These are phyloP conservation scores for Aspergillus brasiliensis DNA, from an alignment of 2,329 filamentous ascomycete genomes.

Conservation along the genomic window DNA sequence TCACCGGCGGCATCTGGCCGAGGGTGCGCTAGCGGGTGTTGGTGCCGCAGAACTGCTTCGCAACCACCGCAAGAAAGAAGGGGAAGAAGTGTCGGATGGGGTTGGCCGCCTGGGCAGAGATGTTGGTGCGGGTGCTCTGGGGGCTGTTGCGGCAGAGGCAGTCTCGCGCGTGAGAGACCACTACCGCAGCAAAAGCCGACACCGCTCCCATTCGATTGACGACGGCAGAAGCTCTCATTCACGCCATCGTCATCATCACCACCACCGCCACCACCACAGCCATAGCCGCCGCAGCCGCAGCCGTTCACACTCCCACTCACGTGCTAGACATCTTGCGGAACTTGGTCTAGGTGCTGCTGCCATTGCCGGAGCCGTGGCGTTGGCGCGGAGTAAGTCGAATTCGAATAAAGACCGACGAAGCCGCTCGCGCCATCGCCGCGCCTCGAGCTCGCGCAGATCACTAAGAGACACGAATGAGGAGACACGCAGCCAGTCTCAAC, in stretches of 20 bases:
- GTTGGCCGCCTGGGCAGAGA: conserved; percentile 53
- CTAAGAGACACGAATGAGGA: conserved; percentile 23
- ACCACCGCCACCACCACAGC: conserved; percentile 31
- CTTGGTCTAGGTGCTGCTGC: conserved; percentile 58
- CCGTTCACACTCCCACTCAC: conserved; percentile 52
- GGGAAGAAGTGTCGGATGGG: conserved; percentile 55
- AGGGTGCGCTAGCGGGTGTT: conserved; percentile 62
- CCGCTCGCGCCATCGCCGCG: conserved; percentile 47
- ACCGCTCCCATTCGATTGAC: conserved; percentile 45
- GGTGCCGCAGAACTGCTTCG: conserved; percentile 63
- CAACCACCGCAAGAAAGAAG: conserved; percentile 59
- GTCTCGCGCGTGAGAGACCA: conserved; percentile 54
- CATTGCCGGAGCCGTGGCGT: conserved; percentile 61
- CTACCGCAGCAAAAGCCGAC: conserved; percentile 50
- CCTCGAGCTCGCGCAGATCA: conserved; percentile 33
- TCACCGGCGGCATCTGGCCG: conserved; percentile 61
- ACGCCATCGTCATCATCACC: conserved; percentile 36
- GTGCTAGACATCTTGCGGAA: conserved; percentile 56
- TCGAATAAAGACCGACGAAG: conserved; percentile 53
- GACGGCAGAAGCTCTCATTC: conserved; percentile 39
- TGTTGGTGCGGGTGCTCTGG: conserved; percentile 62
- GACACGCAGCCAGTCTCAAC: conserved; percentile 48
- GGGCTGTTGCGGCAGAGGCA: conserved; percentile 63
- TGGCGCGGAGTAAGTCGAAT: conserved; percentile 57
- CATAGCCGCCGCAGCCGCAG: conserved; percentile 41